Evolutionary conservation across 2,329 filamentous ascomycete genomes (phyloP), one percentile per base, ranked within the genome.

Genomic region (Beauveria caledonica): DNA sequence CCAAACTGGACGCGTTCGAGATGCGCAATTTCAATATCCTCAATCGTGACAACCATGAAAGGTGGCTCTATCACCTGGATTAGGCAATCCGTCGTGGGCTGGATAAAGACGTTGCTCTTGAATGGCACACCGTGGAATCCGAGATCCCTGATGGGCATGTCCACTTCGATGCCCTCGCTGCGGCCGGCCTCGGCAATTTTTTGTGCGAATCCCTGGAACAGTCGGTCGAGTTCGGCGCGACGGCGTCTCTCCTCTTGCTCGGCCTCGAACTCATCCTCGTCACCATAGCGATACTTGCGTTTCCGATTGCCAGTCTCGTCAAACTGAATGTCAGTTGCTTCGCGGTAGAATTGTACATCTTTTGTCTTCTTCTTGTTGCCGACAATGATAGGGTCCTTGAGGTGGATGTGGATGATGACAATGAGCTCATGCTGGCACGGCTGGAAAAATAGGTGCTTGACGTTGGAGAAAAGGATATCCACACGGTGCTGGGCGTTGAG

Each of bases 401-500:
- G 84, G 73, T 99, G 94, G 60, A 99, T 89, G 73, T 99, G 94
- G 66, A 99, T 97, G 68, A 99, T 90, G 66, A 99, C 95, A 66
- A 99, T 96, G 69, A 99, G 78, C 73, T 99, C 94, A 69, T 96
- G 91, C 68, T 92, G 89, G 69, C 92, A 97, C 29, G 95, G 94
- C 74, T 99, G 94, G 80, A 99, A 99, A 80, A 99, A 99, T 3
- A 99, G 81, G 72, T 99, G 94, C 74, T 96, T 95, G 72, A 99
- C 90, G 76, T 99, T 99, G 77, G 90, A 95, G 80, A 99, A 99
- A 1, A 99, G 83, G 58, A 99, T 86, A 69, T 99, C 94, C 53
- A 99, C 90, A 68, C 88, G 85, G 67, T 94, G 89, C 66, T 91
- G 88, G 23, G 86, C 86, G 72, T 88, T 86, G 64, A 95, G 78